A percentile compares a stretch with the other conserved stretches of the same genome.
These are phyloP conservation scores for Cochlearia excelsa DNA, from an alignment of 345 rosid genomes.

Conservation along the genomic window DNA sequence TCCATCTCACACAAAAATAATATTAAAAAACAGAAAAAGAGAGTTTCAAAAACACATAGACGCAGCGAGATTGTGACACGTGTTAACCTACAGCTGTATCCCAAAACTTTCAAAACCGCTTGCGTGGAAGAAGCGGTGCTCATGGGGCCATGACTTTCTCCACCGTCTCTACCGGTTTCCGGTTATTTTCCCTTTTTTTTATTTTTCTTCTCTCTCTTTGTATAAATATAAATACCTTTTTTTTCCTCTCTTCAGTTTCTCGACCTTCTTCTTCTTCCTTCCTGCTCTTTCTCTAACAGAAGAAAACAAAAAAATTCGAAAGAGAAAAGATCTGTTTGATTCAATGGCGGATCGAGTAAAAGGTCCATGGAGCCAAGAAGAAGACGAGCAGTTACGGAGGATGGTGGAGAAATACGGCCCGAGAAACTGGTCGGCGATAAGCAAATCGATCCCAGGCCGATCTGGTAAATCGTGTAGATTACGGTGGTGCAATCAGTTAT, in stretches of 20 bases:
- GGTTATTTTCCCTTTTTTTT: neutral
- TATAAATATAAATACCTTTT: conserved; percentile 23
- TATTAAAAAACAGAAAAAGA: too few relatives aligned
- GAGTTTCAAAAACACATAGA: conserved; percentile 11
- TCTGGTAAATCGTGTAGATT: conserved; percentile 87
- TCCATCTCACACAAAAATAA: neutral
- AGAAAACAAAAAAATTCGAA: neutral
- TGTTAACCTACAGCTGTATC: conserved; percentile 78
- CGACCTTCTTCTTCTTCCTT: conserved; percentile 2
- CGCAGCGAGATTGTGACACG: conserved; percentile 50
- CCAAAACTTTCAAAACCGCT: conserved; percentile 58
- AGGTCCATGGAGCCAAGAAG: conserved; percentile 96
- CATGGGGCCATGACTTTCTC: conserved; percentile 42
- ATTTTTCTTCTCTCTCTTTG: conserved; percentile 21
- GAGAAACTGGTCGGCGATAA: conserved; percentile 84
- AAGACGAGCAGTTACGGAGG: conserved; percentile 68
- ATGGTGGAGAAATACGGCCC: conserved; percentile 78
- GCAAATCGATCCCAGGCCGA: conserved; percentile 91
- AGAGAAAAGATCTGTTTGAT: neutral
- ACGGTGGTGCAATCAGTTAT: conserved; percentile 95
- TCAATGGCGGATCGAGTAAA: conserved; percentile 66
- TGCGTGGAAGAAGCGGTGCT: conserved; percentile 61
- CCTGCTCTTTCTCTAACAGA: too few relatives aligned
- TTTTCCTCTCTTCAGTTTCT: conserved; percentile 23
- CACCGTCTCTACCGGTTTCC: conserved; percentile 54